A percentile compares a stretch with the other conserved stretches of the same genome.
Conservation (phyloP, 108 stramenopile genomes). For the Nitzschia sp. region DNA sequence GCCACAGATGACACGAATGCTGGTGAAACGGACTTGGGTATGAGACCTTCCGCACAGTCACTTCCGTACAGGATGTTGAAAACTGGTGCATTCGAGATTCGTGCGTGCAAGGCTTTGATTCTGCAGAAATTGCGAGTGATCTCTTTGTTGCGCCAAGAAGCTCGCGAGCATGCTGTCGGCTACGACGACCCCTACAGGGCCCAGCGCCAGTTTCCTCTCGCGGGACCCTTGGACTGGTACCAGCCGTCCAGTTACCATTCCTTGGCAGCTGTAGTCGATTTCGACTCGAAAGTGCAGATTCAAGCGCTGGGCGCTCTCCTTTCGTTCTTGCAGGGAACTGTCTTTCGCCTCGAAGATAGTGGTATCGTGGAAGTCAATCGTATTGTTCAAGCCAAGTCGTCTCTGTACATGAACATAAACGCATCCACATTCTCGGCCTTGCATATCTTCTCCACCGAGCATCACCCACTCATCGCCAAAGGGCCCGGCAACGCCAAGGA, state of each 20-base stretch:
- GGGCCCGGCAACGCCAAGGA: conserved; percentile 74
- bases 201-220: conserved; percentile 18
- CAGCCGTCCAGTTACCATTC: conserved; percentile 59
- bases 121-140: conserved; percentile 73
- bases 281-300: conserved; percentile 71
- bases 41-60: conserved; percentile 4
- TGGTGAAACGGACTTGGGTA: neutral
- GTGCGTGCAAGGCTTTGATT: conserved; percentile 61
- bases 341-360: conserved; percentile 73
- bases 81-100: conserved; percentile 68
- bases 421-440: conserved; percentile 60
- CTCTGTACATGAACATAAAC: conserved; percentile 58
- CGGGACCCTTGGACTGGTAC: conserved; percentile 1
- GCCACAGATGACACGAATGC: neutral
- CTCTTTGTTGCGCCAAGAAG: conserved; percentile 42
- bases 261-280: conserved; percentile 75
- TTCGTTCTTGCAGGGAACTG: conserved; percentile 65
- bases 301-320: conserved; percentile 79
- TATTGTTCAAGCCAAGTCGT: conserved; percentile 54
- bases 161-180: conserved; percentile 7
- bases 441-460: conserved; percentile 83
- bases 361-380: conserved; percentile 60
- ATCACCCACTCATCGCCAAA: conserved; percentile 71
- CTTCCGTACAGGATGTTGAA: conserved; percentile 83
- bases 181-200: conserved; percentile 10